Evolutionary conservation across 2,329 filamentous ascomycete genomes (phyloP), one percentile per base, ranked within the genome.

Genomic region (Talaromyces atroroseus): DNA sequence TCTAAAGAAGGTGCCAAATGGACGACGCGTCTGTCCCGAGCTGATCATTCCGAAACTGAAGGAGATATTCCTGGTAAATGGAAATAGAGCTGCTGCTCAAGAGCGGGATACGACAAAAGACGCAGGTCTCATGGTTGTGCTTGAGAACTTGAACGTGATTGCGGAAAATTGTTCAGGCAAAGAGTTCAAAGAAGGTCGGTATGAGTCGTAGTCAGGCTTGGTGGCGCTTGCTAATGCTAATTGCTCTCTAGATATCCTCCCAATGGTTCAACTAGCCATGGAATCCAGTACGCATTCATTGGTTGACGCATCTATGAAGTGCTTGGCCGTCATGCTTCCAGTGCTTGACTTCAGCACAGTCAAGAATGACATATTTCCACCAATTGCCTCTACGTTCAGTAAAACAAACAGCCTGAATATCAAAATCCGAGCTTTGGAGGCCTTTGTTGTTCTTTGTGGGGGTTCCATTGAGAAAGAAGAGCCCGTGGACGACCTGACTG

Each of bases 331-430:
- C 1, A 83, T 96, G n/a, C 76, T 97, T 5, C 90, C 91, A 0
- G 84, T 94, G 2, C 83, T 99, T 7, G 94, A 99, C 72, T 97
- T 96, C 64, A 95, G 88, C 63, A 97, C 92, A 0, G 92, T 96
- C 65, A 99, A 97, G 73, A 94, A 95, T 64, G 92, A 97, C 61
- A 81, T 99, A 1, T 99, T 99, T 70, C 94, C 94, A 0, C 86
- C 95, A 1, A 89, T 99, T 61, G 90, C 92, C 1, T 77, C 81
- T 8, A 94, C 96, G 0, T 99, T 99, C 68, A 91, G 88, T 64
- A 92, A 89, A 68, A 99, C 94, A 1, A 95, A 84, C 68, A 96
- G 91, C 68, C 82, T 99, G 56, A 89, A 88, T 5, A 97, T 99
- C 76, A 99, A 99, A 72, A 88, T 97, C 34, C 84, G 91, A 29